A percentile compares a stretch with the other conserved stretches of the same genome.
Conservation (phyloP, 495 filamentous ascomycete species). For the Aspergillus haitiensis region DNA sequence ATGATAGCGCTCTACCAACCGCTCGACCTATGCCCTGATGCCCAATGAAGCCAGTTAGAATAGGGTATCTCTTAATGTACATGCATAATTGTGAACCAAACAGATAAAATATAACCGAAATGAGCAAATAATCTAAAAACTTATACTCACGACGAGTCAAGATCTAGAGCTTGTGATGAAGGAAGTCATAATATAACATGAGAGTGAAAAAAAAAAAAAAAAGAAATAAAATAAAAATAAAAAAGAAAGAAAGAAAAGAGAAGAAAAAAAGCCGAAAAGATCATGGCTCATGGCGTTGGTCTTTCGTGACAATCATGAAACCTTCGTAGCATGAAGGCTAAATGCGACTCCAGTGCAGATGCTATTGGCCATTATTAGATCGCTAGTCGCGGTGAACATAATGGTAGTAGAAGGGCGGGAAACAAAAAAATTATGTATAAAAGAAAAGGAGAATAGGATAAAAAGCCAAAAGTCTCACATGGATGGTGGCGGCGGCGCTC, state of each 20-base stretch:
- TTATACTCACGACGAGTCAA: too few species aligned
- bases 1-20: not conserved
- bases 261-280: slow-evolving; percentile 3
- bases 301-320: slow-evolving; percentile 14
- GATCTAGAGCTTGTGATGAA: too few species aligned
- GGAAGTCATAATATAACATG: not conserved
- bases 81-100: not conserved
- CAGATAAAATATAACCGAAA: not conserved
- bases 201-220: not conserved
- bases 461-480: slow-evolving; percentile 22
- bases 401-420: slow-evolving; percentile 3
- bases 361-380: slow-evolving; percentile 20
- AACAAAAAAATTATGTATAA: slow-evolving; percentile 4
- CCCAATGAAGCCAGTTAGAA: not conserved
- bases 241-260: not conserved
- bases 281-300: not conserved
- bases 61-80: not conserved
- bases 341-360: slow-evolving; percentile 18
- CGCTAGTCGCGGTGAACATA: slow-evolving; percentile 7
- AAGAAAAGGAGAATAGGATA: slow-evolving; percentile 1
- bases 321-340: slow-evolving; percentile 22
- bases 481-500: slow-evolving; percentile 21
- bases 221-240: not conserved
- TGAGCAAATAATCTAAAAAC: not conserved
- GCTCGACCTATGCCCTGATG: not conserved